Percentiles rank a stretch among this genome's conserved stretches.
phyloP scores from a whole-genome alignment of 495 filamentous ascomycete genomes.

The Parathielavia appendiculata region DNA sequence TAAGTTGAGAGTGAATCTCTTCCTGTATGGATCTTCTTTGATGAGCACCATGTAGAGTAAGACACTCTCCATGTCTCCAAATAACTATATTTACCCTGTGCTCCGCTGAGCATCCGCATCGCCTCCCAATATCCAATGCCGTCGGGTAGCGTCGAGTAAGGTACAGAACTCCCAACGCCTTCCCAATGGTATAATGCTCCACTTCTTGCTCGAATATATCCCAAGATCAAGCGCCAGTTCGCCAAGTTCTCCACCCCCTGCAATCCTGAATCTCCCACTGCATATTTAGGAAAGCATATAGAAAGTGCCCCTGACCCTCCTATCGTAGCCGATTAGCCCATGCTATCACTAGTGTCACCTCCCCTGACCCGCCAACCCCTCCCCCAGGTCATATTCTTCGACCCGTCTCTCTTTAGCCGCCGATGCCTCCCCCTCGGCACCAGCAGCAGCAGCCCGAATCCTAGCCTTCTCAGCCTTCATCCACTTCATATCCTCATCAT shows the following conservation, averaged over 20 bases:
- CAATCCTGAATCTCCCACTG: neutral
- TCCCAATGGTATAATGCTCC: conserved; percentile 4
- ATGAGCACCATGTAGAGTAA: too few relatives aligned
- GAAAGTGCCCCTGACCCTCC: neutral
- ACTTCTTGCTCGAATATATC: neutral
- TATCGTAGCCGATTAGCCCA: neutral
- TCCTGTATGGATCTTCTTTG: too few relatives aligned
- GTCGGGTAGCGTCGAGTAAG: too few relatives aligned
- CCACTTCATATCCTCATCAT: conserved; percentile 23
- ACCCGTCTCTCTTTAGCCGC: neutral
- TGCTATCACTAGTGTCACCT: conserved; percentile 10
- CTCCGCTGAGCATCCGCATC: too few relatives aligned
- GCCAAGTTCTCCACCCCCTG: neutral
- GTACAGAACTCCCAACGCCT: neutral
- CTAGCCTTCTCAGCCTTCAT: conserved; percentile 25
- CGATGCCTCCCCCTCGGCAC: neutral
- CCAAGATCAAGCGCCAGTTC: neutral
- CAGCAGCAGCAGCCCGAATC: conserved; percentile 9
- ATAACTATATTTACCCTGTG: too few relatives aligned
- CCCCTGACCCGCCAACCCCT: neutral
- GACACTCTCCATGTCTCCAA: too few relatives aligned
- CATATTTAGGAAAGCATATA: neutral
- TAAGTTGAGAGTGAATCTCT: too few relatives aligned
- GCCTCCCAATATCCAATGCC: too few relatives aligned
- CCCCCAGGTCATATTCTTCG: neutral